Base-by-base conservation (phyloP, 2,329 filamentous ascomycete species). In the Alternaria rosae region DNA sequence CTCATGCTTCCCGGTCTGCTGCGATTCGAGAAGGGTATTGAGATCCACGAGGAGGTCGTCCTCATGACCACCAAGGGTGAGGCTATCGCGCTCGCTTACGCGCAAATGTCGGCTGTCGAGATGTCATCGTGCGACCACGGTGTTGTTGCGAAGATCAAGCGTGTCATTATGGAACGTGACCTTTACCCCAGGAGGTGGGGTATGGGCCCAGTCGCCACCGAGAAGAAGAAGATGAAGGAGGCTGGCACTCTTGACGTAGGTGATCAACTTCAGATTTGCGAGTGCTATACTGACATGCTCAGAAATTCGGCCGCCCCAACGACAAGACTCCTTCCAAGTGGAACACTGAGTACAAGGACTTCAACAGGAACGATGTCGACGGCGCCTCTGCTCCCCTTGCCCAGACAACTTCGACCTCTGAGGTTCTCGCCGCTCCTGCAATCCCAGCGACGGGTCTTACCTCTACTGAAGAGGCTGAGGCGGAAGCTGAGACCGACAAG, bases 161-260 rank as follows among this genome's bases (percentile, higher is more conserved):
- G 95, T 75, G 97, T 94, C 82, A 99, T 99, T 82, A 99, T 99
- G 95, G 95, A 99, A 87, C 92, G 95, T 75, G 95, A 98, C 80
- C 87, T 98, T 62, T 99, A 99, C 87, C 95, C 95, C 67, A 88
- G 93, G 80, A 87, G 94, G 85, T 99, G 95, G 95, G 95, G 95
- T 70, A 88, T 98, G 78, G 95, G 95, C 65, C 94, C 95, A 55
- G 90, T 94, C 63, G 95, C 95, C 52, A 84, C 91, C 51, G 93
- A 98, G 87, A 99, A 99, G 90, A 99, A 99, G 91, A 97, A 98
- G 89, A 89, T 99, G 86, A 98, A 98, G 89, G 92, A 94, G 55
- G 92, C 93, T 71, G 95, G 95, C 81, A 97, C 97, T 84, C 91
- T 99, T 63, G 95, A 99, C 86, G 86, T 88, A 78, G 79, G 86